Evolutionary conservation across 768 basidiomycete genomes (phyloP).

Genomic region (Lentinula guzmanii): DNA sequence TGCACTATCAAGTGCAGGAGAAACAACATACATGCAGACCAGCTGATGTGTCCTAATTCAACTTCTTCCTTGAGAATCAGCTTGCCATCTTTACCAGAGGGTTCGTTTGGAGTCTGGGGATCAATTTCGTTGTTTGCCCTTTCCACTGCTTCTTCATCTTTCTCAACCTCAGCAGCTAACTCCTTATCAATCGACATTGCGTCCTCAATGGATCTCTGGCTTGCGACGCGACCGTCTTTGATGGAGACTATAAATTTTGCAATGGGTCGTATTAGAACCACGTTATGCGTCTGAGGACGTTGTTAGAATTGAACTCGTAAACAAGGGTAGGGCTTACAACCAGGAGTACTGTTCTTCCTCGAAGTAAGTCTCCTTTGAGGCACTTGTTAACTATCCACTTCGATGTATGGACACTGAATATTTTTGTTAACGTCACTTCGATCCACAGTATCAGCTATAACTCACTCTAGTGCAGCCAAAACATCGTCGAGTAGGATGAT

Average conservation of each 20-base stretch:
- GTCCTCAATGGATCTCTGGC: constrained; percentile 31
- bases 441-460: constrained; percentile 17
- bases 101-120: constrained; percentile 9
- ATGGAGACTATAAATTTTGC: constrained; percentile 37
- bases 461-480: constrained; percentile 29
- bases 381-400: constrained; percentile 8
- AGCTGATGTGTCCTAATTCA: constrained; percentile 27
- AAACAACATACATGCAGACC: constrained; percentile 23
- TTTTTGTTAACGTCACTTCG: constrained; percentile 32
- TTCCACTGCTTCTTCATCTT: constrained; percentile 7
- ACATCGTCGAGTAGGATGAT: constrained; percentile 45
- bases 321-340: constrained; percentile 1
- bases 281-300: constrained; percentile 33
- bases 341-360: constrained; percentile 7
- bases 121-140: constrained; percentile 6
- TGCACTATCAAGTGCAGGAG: neutral
- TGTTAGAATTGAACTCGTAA: neutral
- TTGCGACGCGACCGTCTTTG: constrained; percentile 33
- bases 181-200: constrained; percentile 24
- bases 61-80: constrained; percentile 35
- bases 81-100: constrained; percentile 25
- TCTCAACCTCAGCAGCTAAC: constrained; percentile 13
- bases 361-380: constrained; percentile 7
- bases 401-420: constrained; percentile 7
- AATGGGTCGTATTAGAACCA: constrained; percentile 29